phyloP scores from a whole-genome alignment of 2,329 filamentous ascomycete species.

The Fusarium caatingaense region DNA sequence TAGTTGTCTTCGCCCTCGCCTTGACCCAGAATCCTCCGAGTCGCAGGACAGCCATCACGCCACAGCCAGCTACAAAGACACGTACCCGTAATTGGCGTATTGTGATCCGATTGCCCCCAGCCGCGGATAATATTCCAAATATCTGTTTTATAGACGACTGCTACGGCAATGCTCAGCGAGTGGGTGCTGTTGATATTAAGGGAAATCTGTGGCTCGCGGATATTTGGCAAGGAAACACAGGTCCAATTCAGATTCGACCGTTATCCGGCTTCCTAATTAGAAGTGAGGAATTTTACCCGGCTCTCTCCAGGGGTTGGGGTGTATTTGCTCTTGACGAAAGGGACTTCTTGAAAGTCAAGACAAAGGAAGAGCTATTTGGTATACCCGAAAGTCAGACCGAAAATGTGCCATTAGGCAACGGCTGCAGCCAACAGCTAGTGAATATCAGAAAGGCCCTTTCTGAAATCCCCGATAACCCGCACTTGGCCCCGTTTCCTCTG shows the following conservation, averaged over 20 bases:
- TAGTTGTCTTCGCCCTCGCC: constrained; percentile 65
- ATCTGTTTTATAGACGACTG: constrained; percentile 62
- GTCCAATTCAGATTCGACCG: constrained; percentile 46
- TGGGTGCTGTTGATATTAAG: constrained; percentile 63
- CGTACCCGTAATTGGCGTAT: constrained; percentile 64
- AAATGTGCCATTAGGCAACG: constrained; percentile 24
- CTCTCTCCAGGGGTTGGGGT: constrained; percentile 59
- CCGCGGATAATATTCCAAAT: constrained; percentile 63
- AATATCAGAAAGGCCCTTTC: constrained; percentile 45
- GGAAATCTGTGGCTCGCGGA: constrained; percentile 62
- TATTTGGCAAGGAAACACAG: constrained; percentile 59
- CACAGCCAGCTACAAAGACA: constrained; percentile 11
- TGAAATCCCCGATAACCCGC: constrained; percentile 49
- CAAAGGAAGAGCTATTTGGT: constrained; percentile 52
- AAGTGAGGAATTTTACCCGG: constrained; percentile 49
- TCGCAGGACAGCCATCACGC: constrained; percentile 5
- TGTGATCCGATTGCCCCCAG: constrained; percentile 54
- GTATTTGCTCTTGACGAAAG: constrained; percentile 59
- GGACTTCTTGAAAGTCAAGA: constrained; percentile 55
- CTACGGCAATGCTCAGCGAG: constrained; percentile 60
- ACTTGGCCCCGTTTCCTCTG: constrained; percentile 4
- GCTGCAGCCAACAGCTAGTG: constrained; percentile 39
- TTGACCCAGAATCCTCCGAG: constrained; percentile 39
- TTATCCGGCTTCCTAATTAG: constrained; percentile 32
- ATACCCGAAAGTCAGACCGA: constrained; percentile 36